Base-by-base conservation (phyloP, 305 asterid species). In the Solanum hybrid region DNA sequence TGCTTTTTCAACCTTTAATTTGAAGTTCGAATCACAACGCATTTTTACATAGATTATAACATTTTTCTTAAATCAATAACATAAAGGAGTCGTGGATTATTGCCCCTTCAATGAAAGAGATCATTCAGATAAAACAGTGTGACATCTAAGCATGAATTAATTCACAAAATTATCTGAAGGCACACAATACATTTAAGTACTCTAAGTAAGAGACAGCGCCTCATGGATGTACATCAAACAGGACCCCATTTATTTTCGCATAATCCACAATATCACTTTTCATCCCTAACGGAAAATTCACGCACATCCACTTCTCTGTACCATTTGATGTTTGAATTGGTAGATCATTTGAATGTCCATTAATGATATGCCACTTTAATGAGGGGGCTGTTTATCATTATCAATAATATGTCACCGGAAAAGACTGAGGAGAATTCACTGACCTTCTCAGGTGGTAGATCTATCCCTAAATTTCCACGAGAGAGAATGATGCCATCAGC, bases 401-500 rank as follows among this genome's bases (percentile, higher is more conserved):
- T 66, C 51, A 87, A 32, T 81, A 84, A 85, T 45, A 89, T 85
- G 72, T 73, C 75, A 73, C 24, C 12, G 27, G 82, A 77, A 77
- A 69, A 19, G 31, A 40, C 19, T 34, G 4, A 75, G 31, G 71
- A 77, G 37, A 85, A 22, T n/a, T 24, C 24, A 40, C 24, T 88
- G 32, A 96, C 99, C 98, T 96, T 96, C 92, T 96, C 99, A 15
- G 98, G 97, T 78, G 98, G 99, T 26, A 96, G 97, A 93, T 96
- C 99, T 24, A 96, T 96, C 82, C 98, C 98, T 38, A 96, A 94
- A 90, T 95, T 96, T 90, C 99, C 99, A 87, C 99, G 98, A 86
- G 97, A 94, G 73, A 96, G 94, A 90, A 96, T 96, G 91, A 96
- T 94, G 91, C 96, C 99, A 79, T 96, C 97, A 40, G 98, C 99